A percentile compares a stretch with the other conserved stretches of the same genome.
Conservation (phyloP, 78 protist species). For the Dictyostelium firmibasis region DNA sequence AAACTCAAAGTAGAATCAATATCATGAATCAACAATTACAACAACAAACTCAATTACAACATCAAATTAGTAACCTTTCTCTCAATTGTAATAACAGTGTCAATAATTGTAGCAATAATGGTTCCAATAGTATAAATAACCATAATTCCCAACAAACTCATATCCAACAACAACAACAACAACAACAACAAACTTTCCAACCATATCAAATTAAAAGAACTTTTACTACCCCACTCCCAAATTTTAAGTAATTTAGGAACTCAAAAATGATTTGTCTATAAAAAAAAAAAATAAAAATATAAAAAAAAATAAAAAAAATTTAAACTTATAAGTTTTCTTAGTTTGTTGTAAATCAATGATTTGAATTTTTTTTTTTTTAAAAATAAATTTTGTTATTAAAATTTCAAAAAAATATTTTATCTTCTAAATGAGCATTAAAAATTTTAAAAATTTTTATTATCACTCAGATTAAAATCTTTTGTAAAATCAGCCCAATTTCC, state of each 20-base stretch:
- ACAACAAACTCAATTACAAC: background rate
- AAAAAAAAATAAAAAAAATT: background rate
- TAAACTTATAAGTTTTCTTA: no score
- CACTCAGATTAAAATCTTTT: no score
- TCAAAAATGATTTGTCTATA: background rate
- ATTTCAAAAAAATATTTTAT: no score
- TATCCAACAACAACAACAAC: background rate
- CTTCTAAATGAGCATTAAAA: no score
- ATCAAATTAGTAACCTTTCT: background rate
- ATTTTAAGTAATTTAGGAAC: conserved; percentile 35
- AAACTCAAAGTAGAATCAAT: conserved; percentile 32
- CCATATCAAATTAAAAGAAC: conserved; percentile 47
- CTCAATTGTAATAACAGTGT: background rate
- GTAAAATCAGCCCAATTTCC: background rate
- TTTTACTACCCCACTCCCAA: conserved; percentile 15
- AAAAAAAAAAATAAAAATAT: no score
- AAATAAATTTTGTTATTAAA: no score
- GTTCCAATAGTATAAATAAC: background rate
- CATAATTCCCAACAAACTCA: background rate
- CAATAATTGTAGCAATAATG: background rate
- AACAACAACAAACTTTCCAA: conserved; percentile 8
- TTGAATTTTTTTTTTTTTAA: no score
- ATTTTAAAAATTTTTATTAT: no score
- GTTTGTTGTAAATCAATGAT: no score
- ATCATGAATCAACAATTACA: conserved; percentile 29